Percentiles rank a stretch among this genome's conserved stretches.
These are phyloP conservation scores for Pyrenochaeta sp. DNA, from an alignment of 2,329 filamentous ascomycete species.

Conservation along the genomic window DNA sequence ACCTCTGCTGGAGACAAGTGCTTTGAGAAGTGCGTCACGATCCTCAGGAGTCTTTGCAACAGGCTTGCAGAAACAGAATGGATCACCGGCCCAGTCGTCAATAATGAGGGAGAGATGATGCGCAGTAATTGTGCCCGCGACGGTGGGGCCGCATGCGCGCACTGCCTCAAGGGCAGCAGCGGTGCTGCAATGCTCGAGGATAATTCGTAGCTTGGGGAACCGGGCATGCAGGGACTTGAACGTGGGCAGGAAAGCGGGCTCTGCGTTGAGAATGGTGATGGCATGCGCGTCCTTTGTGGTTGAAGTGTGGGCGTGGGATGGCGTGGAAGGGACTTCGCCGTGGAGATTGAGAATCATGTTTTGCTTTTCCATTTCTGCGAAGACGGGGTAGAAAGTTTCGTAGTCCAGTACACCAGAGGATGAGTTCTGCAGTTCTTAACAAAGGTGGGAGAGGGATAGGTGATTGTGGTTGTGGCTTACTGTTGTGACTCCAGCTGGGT, in stretches of 20 bases:
- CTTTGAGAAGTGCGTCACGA: conserved; percentile 74
- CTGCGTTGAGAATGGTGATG: conserved; percentile 68
- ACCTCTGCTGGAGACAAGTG: conserved; percentile 61
- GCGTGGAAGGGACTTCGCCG: conserved; percentile 76
- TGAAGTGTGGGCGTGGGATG: conserved; percentile 24
- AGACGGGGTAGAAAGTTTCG: conserved; percentile 77
- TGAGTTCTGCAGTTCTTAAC: conserved; percentile 55
- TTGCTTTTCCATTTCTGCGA: conserved; percentile 87
- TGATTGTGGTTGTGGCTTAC: conserved; percentile 22
- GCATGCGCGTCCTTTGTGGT: conserved; percentile 25
- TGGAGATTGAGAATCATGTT: conserved; percentile 91
- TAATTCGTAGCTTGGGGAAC: conserved; percentile 75
- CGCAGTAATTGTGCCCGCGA: conserved; percentile 83
- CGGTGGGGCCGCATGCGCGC: conserved; percentile 76
- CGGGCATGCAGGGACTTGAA: conserved; percentile 74
- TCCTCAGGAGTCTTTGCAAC: conserved; percentile 72
- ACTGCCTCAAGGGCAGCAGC: conserved; percentile 82
- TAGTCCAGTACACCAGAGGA: conserved; percentile 74
- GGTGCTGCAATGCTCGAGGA: conserved; percentile 88
- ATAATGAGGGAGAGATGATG: conserved; percentile 85
- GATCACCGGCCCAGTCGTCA: conserved; percentile 73
- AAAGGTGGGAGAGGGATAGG: conserved; percentile 26
- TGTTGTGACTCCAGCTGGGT: conserved; percentile 60
- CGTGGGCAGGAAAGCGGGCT: conserved; percentile 82
- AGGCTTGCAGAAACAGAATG: conserved; percentile 83